A percentile compares a stretch with the other conserved stretches of the same genome.
These are phyloP conservation scores for Penicillium brasilianum DNA, from an alignment of 2,329 filamentous ascomycete species.

Conservation along the genomic window DNA sequence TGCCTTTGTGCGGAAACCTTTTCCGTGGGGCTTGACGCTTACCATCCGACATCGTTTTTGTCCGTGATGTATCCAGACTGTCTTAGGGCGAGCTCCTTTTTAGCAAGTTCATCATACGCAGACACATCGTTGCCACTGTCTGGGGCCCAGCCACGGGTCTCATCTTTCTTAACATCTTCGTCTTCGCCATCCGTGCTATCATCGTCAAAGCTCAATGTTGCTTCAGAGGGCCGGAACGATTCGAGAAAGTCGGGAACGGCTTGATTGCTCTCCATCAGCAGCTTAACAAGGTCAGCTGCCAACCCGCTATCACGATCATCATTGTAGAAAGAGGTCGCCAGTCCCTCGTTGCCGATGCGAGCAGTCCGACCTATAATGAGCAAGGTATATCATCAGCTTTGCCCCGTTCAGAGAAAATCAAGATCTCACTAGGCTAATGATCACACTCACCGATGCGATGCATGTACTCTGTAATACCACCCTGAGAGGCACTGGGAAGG, in stretches of 20 bases:
- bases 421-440: not conserved
- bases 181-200: constrained; percentile 56
- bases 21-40: no score
- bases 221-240: constrained; percentile 54
- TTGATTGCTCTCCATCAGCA: constrained; percentile 80
- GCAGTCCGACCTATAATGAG: constrained; percentile 75
- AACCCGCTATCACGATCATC: constrained; percentile 76
- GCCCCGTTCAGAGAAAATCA: not conserved
- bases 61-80: not conserved
- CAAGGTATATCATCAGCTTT: not conserved
- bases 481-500: constrained; percentile 72
- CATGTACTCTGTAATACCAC: constrained; percentile 91
- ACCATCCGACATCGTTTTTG: not conserved
- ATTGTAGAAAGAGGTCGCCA: constrained; percentile 88
- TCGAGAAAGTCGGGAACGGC: constrained; percentile 81
- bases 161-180: constrained; percentile 4
- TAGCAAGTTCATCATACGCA: not conserved
- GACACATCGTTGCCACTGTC: not conserved
- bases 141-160: no score
- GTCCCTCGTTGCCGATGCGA: constrained; percentile 84
- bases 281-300: constrained; percentile 75
- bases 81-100: not conserved
- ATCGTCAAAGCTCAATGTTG: constrained; percentile 58
- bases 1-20: not conserved
- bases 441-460: constrained; percentile 81